Base-by-base conservation (phyloP, 2,329 filamentous ascomycete genomes). In the Aspergillus transmontanensis region DNA sequence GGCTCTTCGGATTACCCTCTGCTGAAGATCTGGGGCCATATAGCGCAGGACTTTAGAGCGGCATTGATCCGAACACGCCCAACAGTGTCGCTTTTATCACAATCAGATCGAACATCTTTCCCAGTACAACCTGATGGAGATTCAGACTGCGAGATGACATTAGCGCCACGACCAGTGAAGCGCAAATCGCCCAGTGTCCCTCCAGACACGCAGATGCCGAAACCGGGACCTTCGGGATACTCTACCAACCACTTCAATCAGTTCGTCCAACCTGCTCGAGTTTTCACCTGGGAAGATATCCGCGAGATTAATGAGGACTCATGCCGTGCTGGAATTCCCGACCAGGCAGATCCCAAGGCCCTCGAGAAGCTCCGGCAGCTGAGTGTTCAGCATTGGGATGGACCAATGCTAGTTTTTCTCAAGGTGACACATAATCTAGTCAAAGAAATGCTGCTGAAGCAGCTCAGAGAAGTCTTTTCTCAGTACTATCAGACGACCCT, bases 321-420 rank as follows among this genome's bases (percentile, higher is more conserved):
- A 14, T 85, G 84, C 30, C 81, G 81, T 21, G 83, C 86, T 0
- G 87, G 88, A 0, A 81, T 88, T 67, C 87, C 87, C 0, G 83
- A 85, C 7, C 81, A 87, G 0, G 84, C 87, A 0, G 84, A 88
- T 0, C 83, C 85, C 0, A 84, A 86, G 43, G 87, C 90, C 0
- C 87, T 89, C 26, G 84, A 88, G 32, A 80, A 81, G 0, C 79
- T 91, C 19, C 87, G 85, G 53, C 78, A 82, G 19, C 77, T 85
- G n/a, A 84, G 85, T 0, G 84, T 91, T 1, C 71, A 74, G 9
- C 83, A 86, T 1, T 92, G 90, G 90, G 71, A 81, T 1, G 69
- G 70, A 0, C 87, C 87, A 0, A 80, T 89, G 54, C 72, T 81
- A 0, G 78, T 64, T 0, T 81, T 82, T 32, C 64, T 82, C 1